Percentiles rank a stretch among this genome's conserved stretches.
Conservation (phyloP, 352 stramenopile species). For the Pythium volutum region DNA sequence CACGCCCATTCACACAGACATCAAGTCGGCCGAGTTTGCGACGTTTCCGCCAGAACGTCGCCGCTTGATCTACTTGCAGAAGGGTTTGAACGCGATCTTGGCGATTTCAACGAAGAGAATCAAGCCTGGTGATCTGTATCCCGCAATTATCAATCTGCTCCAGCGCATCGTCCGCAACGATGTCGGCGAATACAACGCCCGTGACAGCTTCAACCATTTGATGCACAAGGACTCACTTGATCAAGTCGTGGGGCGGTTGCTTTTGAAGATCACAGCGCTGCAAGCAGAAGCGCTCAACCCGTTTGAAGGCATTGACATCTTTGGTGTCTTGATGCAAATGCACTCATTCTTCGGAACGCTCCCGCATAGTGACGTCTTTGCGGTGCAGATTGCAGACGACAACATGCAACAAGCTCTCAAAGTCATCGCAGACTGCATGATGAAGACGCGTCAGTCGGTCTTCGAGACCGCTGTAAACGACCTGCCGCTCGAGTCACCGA, state of each 20-base stretch:
- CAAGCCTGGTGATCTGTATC: constrained; percentile 68
- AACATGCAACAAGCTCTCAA: constrained; percentile 71
- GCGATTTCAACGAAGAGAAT: constrained; percentile 52
- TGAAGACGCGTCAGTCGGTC: constrained; percentile 39
- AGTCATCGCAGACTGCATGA: constrained; percentile 63
- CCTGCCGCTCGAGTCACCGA: constrained; percentile 15
- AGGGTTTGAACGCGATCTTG: constrained; percentile 65
- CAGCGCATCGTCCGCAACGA: constrained; percentile 80
- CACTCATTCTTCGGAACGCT: constrained; percentile 83
- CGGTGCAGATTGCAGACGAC: constrained; percentile 67
- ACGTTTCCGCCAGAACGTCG: constrained; percentile 13
- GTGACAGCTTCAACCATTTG: constrained; percentile 65
- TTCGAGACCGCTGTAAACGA: constrained; percentile 68
- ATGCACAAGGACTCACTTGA: constrained; percentile 76
- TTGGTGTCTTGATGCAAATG: constrained; percentile 84
- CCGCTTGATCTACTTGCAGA: constrained; percentile 64
- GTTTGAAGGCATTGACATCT: constrained; percentile 80
- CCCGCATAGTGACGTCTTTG: constrained; percentile 56
- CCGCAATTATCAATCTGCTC: constrained; percentile 73
- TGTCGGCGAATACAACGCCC: constrained; percentile 75
- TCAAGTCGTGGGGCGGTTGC: constrained; percentile 67
- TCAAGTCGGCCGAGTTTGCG: constrained; percentile 40
- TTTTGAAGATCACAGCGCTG: constrained; percentile 57
- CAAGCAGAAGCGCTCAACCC: constrained; percentile 60
- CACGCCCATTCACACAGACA: constrained; percentile 38